Percentiles rank a stretch among this genome's conserved stretches.
Evolutionary conservation across 2,329 filamentous ascomycete species (phyloP).

Genomic region (Pseudogymnoascus sp.): DNA sequence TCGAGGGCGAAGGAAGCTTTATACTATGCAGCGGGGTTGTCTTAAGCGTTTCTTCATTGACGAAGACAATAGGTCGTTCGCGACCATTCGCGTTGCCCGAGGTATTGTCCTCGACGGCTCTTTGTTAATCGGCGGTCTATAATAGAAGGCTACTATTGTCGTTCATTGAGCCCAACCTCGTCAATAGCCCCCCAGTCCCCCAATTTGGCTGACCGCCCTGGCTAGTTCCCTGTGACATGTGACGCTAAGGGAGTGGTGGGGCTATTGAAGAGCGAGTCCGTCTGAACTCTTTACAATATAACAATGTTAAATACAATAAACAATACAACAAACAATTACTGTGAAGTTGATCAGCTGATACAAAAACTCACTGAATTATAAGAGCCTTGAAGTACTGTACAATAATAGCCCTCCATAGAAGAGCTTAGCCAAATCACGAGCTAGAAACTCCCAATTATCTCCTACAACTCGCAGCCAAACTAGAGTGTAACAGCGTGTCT

Average conservation of each 20-base stretch:
- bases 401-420: background rate
- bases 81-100: background rate
- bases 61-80: background rate
- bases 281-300: background rate
- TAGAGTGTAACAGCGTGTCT: background rate
- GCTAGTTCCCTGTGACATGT: slow-evolving; percentile 1
- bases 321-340: background rate
- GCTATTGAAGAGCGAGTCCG: background rate
- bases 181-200: background rate
- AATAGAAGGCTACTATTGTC: background rate
- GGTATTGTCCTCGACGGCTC: background rate
- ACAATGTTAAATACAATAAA: background rate
- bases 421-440: background rate
- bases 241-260: background rate
- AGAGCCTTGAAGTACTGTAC: background rate
- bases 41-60: background rate
- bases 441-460: background rate
- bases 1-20: slow-evolving; percentile 1
- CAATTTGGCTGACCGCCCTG: background rate
- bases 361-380: background rate
- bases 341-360: background rate
- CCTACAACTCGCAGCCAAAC: background rate
- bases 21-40: background rate
- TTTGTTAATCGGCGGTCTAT: background rate
- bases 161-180: background rate